Base-by-base conservation (phyloP, 176 grass and related monocot species). In the Oryza rufipogon region DNA sequence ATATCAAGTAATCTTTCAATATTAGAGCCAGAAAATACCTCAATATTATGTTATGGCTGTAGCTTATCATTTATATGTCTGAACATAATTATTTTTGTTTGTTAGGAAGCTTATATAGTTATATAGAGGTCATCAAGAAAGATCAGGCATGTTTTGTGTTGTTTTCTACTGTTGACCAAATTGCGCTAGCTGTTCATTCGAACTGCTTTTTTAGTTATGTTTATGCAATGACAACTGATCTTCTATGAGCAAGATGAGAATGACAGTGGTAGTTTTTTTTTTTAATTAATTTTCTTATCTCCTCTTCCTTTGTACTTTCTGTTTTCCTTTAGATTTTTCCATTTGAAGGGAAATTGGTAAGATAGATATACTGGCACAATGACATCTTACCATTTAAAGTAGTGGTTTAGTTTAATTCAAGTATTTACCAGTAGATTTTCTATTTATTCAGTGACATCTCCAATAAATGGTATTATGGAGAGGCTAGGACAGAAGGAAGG, bases 391-490 rank as follows among this genome's bases (percentile, higher is more conserved):
- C 60, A 80, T 25, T 79, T 47, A 66, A 75, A 38, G 60, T 36
- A 73, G 19, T 54, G 25, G 11, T 44, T 76, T 82, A 60, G 51
- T 64, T 32, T 64, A 20, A 60, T 25, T 36, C 58, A 66, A 66
- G 33, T 81, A 58, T 83, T 80, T 64, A 74, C 45, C 66, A 81
- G 30, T 75, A 12, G 63, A 67, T 64, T 74, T 80, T 7, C 71
- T 72, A 48, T 23, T 81, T 81, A 72, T 92, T 56, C 84, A 95
- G 91, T 92, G 67, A 89, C 66, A 66, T 90, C 96, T 83, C 60
- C 91, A 74, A 86, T 92, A 71, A 80, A 90, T 90, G 78, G 58
- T 64, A 95, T 95, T 87, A 85, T 98, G 71, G 91, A 93, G 68
- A 87, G 54, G 63, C 28, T 98, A 64, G 85, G 78, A 91, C 87